phyloP scores from a whole-genome alignment of 768 basidiomycete genomes.

The Pisolithus albus region DNA sequence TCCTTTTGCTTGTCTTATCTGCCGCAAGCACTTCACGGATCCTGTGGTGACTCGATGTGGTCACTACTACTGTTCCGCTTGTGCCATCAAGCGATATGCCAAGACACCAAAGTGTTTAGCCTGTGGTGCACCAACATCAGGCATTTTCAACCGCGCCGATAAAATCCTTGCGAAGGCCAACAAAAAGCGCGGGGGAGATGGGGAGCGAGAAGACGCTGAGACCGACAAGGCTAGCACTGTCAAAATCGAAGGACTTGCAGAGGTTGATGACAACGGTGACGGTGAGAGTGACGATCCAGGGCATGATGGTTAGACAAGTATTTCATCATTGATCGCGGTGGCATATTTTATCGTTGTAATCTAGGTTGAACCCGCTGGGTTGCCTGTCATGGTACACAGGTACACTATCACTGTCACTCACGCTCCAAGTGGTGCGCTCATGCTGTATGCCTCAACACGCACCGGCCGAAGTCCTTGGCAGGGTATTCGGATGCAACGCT shows the following conservation, averaged over 20 bases:
- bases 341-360: slow-evolving; percentile 12
- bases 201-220: slow-evolving; percentile 36
- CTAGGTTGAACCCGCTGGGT: slow-evolving; percentile 18
- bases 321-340: slow-evolving; percentile 18
- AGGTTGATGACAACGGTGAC: slow-evolving; percentile 17
- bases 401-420: background rate
- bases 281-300: slow-evolving; percentile 27
- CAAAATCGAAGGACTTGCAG: slow-evolving; percentile 55
- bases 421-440: background rate
- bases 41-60: slow-evolving; percentile 95
- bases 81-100: slow-evolving; percentile 90
- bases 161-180: slow-evolving; percentile 87
- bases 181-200: slow-evolving; percentile 55
- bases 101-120: slow-evolving; percentile 95
- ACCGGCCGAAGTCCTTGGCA: background rate
- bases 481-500: background rate
- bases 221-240: slow-evolving; percentile 46
- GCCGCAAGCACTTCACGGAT: slow-evolving; percentile 89
- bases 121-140: slow-evolving; percentile 87
- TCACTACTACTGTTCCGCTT: slow-evolving; percentile 93
- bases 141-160: slow-evolving; percentile 94
- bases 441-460: background rate
- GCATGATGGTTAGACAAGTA: slow-evolving; percentile 21
- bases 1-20: slow-evolving; percentile 98
- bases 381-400: background rate